Evolutionary conservation across 305 asterid species (phyloP).

Genomic region (Solanum aculeatissimum): DNA sequence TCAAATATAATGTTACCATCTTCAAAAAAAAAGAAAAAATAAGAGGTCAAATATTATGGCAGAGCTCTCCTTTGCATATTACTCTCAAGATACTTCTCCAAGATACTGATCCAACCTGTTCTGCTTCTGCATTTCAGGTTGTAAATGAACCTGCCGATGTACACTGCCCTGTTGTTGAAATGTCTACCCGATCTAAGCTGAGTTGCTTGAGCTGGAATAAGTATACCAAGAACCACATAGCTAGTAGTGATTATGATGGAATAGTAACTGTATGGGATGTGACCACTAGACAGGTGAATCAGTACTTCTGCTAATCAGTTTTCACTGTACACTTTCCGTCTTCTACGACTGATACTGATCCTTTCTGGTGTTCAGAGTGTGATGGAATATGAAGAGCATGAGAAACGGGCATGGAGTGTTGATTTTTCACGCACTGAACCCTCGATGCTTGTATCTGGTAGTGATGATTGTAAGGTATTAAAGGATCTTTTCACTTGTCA

Average conservation of each 20-base stretch:
- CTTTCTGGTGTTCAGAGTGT: slow-evolving; percentile 33
- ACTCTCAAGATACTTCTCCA: background rate
- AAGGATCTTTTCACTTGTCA: slow-evolving; percentile 1
- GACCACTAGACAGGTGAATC: slow-evolving; percentile 74
- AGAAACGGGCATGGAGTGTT: slow-evolving; percentile 77
- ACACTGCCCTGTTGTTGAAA: slow-evolving; percentile 54
- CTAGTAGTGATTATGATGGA: slow-evolving; percentile 94
- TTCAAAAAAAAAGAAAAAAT: background rate
- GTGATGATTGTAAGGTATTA: slow-evolving; percentile 80
- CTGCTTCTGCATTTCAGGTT: slow-evolving; percentile 30
- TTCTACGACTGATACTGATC: background rate
- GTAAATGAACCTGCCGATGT: slow-evolving; percentile 45
- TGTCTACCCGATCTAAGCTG: slow-evolving; percentile 76
- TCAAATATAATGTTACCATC: background rate
- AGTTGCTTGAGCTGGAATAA: slow-evolving; percentile 97
- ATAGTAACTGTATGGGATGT: slow-evolving; percentile 95
- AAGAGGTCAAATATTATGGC: background rate
- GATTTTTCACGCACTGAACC: slow-evolving; percentile 72
- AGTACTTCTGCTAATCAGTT: slow-evolving; percentile 1
- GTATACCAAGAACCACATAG: slow-evolving; percentile 64
- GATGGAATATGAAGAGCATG: slow-evolving; percentile 80
- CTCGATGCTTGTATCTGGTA: slow-evolving; percentile 74
- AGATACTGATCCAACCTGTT: background rate
- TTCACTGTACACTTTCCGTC: background rate
- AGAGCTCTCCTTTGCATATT: background rate